Percentiles rank a stretch among this genome's conserved stretches.
Evolutionary conservation across 176 grass and related monocot genomes (phyloP).

Genomic region (Tillandsia fasciculata): DNA sequence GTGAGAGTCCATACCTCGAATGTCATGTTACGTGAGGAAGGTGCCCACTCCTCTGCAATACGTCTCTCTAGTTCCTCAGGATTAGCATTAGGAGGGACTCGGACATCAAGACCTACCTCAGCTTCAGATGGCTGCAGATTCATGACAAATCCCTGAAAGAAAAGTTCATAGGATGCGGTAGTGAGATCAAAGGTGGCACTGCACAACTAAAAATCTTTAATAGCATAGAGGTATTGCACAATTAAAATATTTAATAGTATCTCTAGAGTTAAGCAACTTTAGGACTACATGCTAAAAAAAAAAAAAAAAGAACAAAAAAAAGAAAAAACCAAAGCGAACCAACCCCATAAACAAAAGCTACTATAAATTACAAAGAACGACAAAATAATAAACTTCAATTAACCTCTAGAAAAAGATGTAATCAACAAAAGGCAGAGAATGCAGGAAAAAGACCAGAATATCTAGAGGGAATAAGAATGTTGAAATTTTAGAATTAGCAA

Average conservation of each 20-base stretch:
- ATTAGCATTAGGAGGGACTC: constrained; percentile 59
- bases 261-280: no score
- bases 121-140: constrained; percentile 96
- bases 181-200: not conserved
- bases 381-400: no score
- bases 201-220: not conserved
- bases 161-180: not conserved
- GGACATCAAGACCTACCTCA: constrained; percentile 80
- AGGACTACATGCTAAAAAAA: not conserved
- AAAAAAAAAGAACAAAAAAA: not conserved
- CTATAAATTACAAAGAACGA: no score
- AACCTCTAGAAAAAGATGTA: no score
- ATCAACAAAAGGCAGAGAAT: no score
- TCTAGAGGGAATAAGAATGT: no score
- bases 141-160: constrained; percentile 91
- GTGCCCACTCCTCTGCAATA: constrained; percentile 87
- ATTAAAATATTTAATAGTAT: no score
- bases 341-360: no score
- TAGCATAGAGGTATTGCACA: no score
- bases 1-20: constrained; percentile 49
- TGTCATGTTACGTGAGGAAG: constrained; percentile 66
- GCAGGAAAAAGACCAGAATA: no score
- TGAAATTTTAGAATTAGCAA: not conserved
- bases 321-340: no score
- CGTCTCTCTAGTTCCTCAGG: constrained; percentile 59